Percentiles rank a stretch among this genome's conserved stretches.
Evolutionary conservation across 495 filamentous ascomycete genomes (phyloP).

Genomic region (Penicillium steckii): DNA sequence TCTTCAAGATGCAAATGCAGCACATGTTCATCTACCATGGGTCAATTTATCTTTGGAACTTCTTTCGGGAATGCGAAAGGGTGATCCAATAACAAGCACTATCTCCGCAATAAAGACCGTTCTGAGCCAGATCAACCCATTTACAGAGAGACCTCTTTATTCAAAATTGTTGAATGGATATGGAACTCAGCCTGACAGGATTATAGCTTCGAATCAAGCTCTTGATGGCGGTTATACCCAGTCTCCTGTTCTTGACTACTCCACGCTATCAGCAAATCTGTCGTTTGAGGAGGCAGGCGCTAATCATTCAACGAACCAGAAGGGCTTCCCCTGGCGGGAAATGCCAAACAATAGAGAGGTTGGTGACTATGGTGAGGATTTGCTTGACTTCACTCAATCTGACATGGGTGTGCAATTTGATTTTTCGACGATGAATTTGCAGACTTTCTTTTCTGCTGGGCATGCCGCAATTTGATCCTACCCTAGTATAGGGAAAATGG

Average conservation of each 20-base stretch:
- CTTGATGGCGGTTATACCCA: neutral
- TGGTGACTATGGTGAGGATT: constrained; percentile 32
- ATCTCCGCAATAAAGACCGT: constrained; percentile 35
- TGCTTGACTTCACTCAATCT: constrained; percentile 41
- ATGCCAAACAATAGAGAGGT: constrained; percentile 24
- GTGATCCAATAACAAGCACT: constrained; percentile 30
- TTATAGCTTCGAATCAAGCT: neutral
- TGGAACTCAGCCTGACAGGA: neutral
- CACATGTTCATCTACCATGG: constrained; percentile 40
- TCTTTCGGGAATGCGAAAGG: constrained; percentile 29
- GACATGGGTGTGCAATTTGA: constrained; percentile 49
- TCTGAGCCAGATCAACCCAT: constrained; percentile 32
- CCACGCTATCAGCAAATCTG: constrained; percentile 22
- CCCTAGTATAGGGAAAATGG: no score
- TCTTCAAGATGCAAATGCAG: constrained; percentile 32
- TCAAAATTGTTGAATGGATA: neutral
- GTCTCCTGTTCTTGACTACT: neutral
- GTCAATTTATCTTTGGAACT: constrained; percentile 34
- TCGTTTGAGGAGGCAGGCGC: constrained; percentile 17
- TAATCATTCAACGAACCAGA: no score
- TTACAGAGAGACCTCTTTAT: constrained; percentile 31
- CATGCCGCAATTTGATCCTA: no score
- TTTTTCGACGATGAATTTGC: constrained; percentile 47
- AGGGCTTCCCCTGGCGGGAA: no score
- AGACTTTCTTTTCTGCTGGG: constrained; percentile 41